Base-by-base conservation (phyloP, 139 green algal species). In the Microglena sp. region DNA sequence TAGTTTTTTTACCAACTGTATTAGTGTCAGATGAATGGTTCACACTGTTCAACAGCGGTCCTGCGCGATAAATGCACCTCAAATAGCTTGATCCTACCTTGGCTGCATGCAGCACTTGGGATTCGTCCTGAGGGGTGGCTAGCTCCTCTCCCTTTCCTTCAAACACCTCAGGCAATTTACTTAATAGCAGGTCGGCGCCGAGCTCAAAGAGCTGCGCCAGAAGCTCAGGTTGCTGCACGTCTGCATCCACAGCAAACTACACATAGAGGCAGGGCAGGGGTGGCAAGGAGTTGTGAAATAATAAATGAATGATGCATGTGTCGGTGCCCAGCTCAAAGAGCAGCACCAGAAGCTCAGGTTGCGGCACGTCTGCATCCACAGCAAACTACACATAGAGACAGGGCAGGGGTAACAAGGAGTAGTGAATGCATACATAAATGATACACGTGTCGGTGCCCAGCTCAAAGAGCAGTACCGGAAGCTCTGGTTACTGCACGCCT, bases 151-250 rank as follows among this genome's bases (percentile, higher is more conserved):
- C 87, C 34, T 64, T 33, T 18, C 86, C 89, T 2, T 60, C 66
- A 72, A 79, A 89, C 67, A 95, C 85, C 5, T 45, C 54, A 2
- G 75, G 70, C 59, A 96, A 73, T 5, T 67, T 58, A 11, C 71
- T 26, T 22, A 95, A 31, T 57, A 96, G 80, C 67, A 93, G 70
- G 45, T 73, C 32, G 2, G 78, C 77, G 35, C 90, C 90, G n/a
- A 62, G 29, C 2, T 36, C 31, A 65, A 96, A 94, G 30, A 95
- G 73, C 18, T 77, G 28, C 4, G 79, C n/a, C 34, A 97, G 80
- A 69, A 97, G 76, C 75, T 96, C 78, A 0, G 86, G 87, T 1
- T 87, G 84, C 64, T 90, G 79, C 5, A 86, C 67, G 40, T 90
- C 72, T 5, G 67, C 62, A 55, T 81, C 77, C 15, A 92, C 57